A percentile compares a stretch with the other conserved stretches of the same genome.
These are phyloP conservation scores for Microdochium bolleyi DNA, from an alignment of 2,329 filamentous ascomycete genomes.

Conservation along the genomic window DNA sequence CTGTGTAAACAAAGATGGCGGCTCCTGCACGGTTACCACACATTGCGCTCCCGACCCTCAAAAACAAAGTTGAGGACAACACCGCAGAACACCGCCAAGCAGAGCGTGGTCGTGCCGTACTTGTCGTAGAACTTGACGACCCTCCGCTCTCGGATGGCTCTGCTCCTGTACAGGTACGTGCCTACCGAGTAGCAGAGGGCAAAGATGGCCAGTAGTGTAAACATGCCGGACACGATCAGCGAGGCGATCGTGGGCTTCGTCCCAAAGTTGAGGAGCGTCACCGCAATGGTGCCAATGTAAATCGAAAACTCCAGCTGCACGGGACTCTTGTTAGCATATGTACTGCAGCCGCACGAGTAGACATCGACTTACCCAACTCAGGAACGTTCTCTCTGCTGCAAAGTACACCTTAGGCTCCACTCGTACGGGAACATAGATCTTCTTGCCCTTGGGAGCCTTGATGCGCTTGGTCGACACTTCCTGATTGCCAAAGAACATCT, in stretches of 20 bases:
- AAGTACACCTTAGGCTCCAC: constrained; percentile 98
- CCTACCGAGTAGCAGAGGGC: constrained; percentile 76
- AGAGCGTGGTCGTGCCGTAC: constrained; percentile 74
- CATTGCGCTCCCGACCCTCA: constrained; percentile 53
- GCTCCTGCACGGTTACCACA: constrained; percentile 33
- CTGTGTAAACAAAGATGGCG: neutral
- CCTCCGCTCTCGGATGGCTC: constrained; percentile 72
- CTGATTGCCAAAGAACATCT: constrained; percentile 44
- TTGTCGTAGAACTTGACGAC: constrained; percentile 90
- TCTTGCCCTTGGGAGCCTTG: constrained; percentile 74
- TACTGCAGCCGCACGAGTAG: neutral
- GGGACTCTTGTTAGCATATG: constrained; percentile 8
- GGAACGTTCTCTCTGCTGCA: constrained; percentile 89
- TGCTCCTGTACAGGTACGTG: constrained; percentile 82
- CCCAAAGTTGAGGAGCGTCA: constrained; percentile 77
- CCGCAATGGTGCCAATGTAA: constrained; percentile 81
- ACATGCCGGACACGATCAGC: constrained; percentile 65
- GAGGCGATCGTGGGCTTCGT: constrained; percentile 46
- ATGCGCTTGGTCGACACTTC: constrained; percentile 52
- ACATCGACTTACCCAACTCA: constrained; percentile 67
- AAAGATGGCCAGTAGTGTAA: constrained; percentile 72
- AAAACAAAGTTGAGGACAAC: constrained; percentile 75
- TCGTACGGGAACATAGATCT: constrained; percentile 90
- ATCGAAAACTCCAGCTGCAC: constrained; percentile 85
- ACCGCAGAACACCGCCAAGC: constrained; percentile 63